Evolutionary conservation across 2,329 filamentous ascomycete species (phyloP).

Genomic region (Aureobasidium leucospermi): DNA sequence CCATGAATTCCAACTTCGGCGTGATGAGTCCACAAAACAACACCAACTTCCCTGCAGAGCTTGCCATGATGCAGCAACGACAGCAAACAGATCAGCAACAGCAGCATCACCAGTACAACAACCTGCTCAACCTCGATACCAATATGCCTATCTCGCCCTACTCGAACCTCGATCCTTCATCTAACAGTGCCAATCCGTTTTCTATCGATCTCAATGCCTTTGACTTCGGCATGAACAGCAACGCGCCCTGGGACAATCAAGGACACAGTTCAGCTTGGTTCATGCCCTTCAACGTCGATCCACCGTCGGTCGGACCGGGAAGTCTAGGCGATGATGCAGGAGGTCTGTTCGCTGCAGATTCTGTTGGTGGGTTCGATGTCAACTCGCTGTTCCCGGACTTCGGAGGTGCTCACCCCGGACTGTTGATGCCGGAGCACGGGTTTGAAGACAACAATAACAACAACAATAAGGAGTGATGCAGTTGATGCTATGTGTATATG

Average conservation of each 20-base stretch:
- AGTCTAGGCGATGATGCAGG: conserved; percentile 18
- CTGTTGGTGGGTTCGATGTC: conserved; percentile 25
- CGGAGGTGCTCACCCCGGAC: conserved; percentile 16
- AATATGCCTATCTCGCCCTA: conserved; percentile 26
- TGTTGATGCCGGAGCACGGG: conserved; percentile 8
- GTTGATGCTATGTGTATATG: neutral
- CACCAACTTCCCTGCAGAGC: conserved; percentile 8
- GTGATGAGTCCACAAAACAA: neutral
- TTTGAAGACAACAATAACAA: neutral
- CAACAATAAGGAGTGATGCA: neutral
- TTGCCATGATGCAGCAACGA: conserved; percentile 15
- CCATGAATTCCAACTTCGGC: neutral
- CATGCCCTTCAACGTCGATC: conserved; percentile 85
- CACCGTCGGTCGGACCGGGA: conserved; percentile 44
- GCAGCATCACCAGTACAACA: conserved; percentile 16
- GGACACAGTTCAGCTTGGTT: conserved; percentile 66
- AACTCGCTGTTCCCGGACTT: conserved; percentile 18
- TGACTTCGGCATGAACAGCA: conserved; percentile 18
- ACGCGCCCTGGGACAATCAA: conserved; percentile 19
- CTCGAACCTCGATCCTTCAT: conserved; percentile 4
- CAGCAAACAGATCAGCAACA: neutral
- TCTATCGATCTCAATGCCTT: conserved; percentile 20
- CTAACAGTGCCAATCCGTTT: conserved; percentile 16
- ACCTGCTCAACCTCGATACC: conserved; percentile 30
- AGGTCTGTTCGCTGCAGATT: conserved; percentile 16